Evolutionary conservation across 2,329 filamentous ascomycete species (phyloP), one percentile per base, ranked within the genome.

Genomic region (Falciphora oryzae): DNA sequence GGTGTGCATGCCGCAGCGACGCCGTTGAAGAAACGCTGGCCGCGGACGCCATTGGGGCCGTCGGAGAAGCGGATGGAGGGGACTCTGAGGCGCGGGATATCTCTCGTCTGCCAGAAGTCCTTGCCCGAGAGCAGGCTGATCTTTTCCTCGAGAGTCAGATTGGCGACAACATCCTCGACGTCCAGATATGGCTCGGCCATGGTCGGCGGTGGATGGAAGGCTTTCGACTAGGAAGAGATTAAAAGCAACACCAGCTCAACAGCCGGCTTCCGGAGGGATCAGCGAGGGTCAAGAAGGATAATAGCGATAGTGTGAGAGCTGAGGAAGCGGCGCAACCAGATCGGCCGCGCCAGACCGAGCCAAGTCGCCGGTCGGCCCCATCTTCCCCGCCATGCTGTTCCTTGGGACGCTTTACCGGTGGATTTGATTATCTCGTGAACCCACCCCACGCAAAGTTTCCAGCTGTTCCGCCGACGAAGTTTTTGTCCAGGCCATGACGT

Each of bases 1-100:
- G 79, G 79, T 13, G 81, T 72, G 66, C 79, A 80, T 1, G 78
- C 78, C 5, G 79, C 75, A 76, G 79, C 69, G 75, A 79, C 70
- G 80, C 71, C 67, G 61, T 69, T 68, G 66, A 73, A 73, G 60
- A 73, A 73, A 29, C 68, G 67, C 6, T 70, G 74, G 13, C 74
- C 74, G 57, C 74, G 71, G 14, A 73, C 70, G 22, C 74, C 74
- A 50, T 75, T 76, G 11, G 74, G 74, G 1, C 74, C 74, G 64
- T 75, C 74, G 10, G 71, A 73, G 56, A 75, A 67, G 61, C 73
- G 70, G 57, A 76, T 70, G 16, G 71, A 69, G 10, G 74, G 74
- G 16, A 76, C 66, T 2, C 70, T 69, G 61, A 73, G 68, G 44
- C 70, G 65, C 4, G 73, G 73, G 7, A 75, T 59, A 35, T 71